phyloP scores from a whole-genome alignment of 805 yeast genomes.

The Yarrowia osloensis region DNA sequence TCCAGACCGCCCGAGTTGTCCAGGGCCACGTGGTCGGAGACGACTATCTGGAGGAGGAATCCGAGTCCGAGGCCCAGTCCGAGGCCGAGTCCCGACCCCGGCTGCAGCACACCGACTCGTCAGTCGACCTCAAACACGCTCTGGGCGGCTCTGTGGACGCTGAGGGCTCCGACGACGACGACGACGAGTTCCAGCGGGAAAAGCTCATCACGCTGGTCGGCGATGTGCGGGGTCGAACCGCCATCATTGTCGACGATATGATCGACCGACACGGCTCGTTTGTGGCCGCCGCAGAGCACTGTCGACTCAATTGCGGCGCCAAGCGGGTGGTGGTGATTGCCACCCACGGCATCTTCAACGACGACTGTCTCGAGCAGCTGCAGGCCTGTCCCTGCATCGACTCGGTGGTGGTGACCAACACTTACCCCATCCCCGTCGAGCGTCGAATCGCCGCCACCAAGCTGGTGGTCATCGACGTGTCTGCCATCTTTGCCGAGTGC shows the following conservation, averaged over 20 bases:
- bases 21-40: slow-evolving; percentile 97
- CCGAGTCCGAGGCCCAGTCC: slow-evolving; percentile 36
- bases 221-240: slow-evolving; percentile 87
- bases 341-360: slow-evolving; percentile 93
- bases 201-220: slow-evolving; percentile 95
- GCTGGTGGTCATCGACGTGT: slow-evolving; percentile 84
- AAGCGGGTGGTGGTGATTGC: slow-evolving; percentile 85
- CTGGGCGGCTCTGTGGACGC: slow-evolving; percentile 82
- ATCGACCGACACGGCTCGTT: slow-evolving; percentile 92
- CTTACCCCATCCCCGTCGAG: slow-evolving; percentile 81
- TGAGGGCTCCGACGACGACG: slow-evolving; percentile 72
- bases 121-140: slow-evolving; percentile 50
- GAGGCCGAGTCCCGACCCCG: slow-evolving; percentile 4
- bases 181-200: slow-evolving; percentile 79
- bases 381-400: slow-evolving; percentile 81
- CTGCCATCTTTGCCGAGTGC: slow-evolving; percentile 96
- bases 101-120: slow-evolving; percentile 32
- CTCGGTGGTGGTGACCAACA: slow-evolving; percentile 91
- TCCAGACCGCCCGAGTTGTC: slow-evolving; percentile 94
- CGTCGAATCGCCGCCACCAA: slow-evolving; percentile 61
- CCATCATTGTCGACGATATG: slow-evolving; percentile 95
- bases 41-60: slow-evolving; percentile 53
- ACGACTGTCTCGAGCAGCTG: slow-evolving; percentile 78
- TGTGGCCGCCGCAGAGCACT: slow-evolving; percentile 97
- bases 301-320: slow-evolving; percentile 95